Base-by-base conservation (phyloP, 1,284 basidiomycete species). In the Malassezia vespertilionis region DNA sequence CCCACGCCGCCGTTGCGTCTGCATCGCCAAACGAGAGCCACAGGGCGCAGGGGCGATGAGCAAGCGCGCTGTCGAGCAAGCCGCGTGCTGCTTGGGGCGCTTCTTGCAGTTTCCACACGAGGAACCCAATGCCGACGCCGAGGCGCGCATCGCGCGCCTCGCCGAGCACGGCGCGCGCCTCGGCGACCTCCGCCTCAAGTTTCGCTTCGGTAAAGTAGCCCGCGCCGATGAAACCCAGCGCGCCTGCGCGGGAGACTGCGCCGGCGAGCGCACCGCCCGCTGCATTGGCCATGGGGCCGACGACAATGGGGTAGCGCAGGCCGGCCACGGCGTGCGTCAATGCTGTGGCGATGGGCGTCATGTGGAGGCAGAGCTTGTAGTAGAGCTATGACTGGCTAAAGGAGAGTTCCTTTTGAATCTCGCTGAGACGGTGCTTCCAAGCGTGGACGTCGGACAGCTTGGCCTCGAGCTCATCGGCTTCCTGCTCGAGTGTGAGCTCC, bases 401-500 rank as follows among this genome's bases (percentile, higher is more conserved):
- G 26, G 65, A 59, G n/a, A 74, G 64, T 54, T 73, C 70, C 20
- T 54, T 52, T 31, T 71, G 63, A 46, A 74, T 73, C 46, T 72
- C 70, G 18, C 59, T 54, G 2, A 74, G 58, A 4, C 73, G 61
- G 5, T 23, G 23, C 58, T 72, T 71, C 72, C 72, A 74, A 4
- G 54, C 44, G 21, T 71, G 68, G 27, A 74, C 74, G 18, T 74
- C 66, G 17, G 58, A 56, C 42, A 75, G 60, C 48, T 71, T 70
- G 12, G 54, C 54, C 33, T 71, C 61, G 21, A 75, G 56, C 17
- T 65, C 60, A 22, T 67, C 62, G 11, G 73, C 65, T 57, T 75
- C 74, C 49, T 69, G 62, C 31, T 73, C 69, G 42, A 83, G 75
- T 20, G 78, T 80, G n/a, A 80, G 76, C 72, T 83, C 80, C 60